phyloP scores from a whole-genome alignment of 306 rosid genomes.

The Dicorynia guianensis region DNA sequence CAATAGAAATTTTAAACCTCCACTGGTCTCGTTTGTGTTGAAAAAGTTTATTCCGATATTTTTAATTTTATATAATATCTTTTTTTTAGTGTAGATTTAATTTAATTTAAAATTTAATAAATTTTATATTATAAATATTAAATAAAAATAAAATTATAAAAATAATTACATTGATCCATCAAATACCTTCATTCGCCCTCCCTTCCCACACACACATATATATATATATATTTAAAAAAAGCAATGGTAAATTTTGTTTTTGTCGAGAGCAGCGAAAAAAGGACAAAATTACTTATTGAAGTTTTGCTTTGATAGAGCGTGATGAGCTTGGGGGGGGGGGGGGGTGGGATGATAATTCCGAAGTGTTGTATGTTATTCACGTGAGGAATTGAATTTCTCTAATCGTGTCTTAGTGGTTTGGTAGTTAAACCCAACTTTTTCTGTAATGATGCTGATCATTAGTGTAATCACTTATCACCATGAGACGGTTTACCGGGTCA shows the following conservation, averaged over 20 bases:
- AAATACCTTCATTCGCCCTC: too few relatives aligned
- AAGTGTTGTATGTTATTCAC: neutral
- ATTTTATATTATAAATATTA: too few relatives aligned
- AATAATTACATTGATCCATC: too few relatives aligned
- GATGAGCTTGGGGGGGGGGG: neutral
- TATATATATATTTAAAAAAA: too few relatives aligned
- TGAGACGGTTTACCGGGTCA: slow-evolving; percentile 24
- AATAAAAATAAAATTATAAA: too few relatives aligned
- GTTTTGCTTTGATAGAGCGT: neutral
- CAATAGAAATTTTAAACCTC: neutral
- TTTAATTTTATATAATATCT: too few relatives aligned
- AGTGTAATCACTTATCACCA: neutral
- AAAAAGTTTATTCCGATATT: too few relatives aligned
- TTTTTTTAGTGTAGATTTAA: too few relatives aligned
- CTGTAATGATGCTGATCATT: neutral
- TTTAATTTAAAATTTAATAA: too few relatives aligned
- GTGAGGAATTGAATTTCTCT: neutral
- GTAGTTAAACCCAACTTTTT: slow-evolving; percentile 16
- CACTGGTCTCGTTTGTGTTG: slow-evolving; percentile 21
- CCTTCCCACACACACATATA: too few relatives aligned
- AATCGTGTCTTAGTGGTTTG: slow-evolving; percentile 3
- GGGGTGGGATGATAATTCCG: neutral
- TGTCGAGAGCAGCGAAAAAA: too few relatives aligned
- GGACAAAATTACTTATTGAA: neutral
- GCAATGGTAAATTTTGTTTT: too few relatives aligned